Evolutionary conservation across 805 yeast species (phyloP).

Genomic region (Wickerhamomyces strasburgensis): DNA sequence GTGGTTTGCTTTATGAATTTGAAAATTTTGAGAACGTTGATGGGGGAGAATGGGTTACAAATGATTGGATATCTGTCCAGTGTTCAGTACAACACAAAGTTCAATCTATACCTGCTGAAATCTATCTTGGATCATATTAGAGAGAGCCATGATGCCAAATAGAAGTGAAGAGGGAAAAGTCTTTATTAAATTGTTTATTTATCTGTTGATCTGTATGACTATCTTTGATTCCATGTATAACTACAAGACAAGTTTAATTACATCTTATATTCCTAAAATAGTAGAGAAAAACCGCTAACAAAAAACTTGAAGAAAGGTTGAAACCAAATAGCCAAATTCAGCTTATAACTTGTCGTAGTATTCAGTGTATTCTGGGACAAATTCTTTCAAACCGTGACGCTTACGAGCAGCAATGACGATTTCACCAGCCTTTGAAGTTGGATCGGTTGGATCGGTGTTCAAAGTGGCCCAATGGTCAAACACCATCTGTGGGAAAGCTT

Average conservation of each 20-base stretch:
- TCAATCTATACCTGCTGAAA: constrained; percentile 20
- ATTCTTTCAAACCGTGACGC: constrained; percentile 96
- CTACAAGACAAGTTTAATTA: too few species aligned
- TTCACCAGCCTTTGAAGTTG: constrained; percentile 64
- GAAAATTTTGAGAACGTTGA: constrained; percentile 17
- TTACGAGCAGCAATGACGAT: constrained; percentile 71
- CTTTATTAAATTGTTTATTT: not conserved
- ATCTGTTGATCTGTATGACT: not conserved
- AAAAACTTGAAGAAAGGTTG: constrained; percentile 1
- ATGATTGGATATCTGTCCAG: constrained; percentile 18
- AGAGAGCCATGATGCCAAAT: not conserved
- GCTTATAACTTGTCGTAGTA: constrained; percentile 86
- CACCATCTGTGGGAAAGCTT: constrained; percentile 99
- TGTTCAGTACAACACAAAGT: constrained; percentile 20
- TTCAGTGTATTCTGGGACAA: constrained; percentile 98
- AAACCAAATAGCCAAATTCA: constrained; percentile 3
- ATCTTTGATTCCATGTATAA: not conserved
- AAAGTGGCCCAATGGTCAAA: constrained; percentile 97
- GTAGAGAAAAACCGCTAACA: constrained; percentile 3
- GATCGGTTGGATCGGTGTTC: constrained; percentile 90
- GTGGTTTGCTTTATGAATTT: constrained; percentile 19
- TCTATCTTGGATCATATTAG: constrained; percentile 9
- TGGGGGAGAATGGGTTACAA: constrained; percentile 19
- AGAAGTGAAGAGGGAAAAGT: not conserved
- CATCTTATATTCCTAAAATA: constrained; percentile 7